phyloP scores from a whole-genome alignment of 805 yeast species.

The Starmera dryadoides region DNA sequence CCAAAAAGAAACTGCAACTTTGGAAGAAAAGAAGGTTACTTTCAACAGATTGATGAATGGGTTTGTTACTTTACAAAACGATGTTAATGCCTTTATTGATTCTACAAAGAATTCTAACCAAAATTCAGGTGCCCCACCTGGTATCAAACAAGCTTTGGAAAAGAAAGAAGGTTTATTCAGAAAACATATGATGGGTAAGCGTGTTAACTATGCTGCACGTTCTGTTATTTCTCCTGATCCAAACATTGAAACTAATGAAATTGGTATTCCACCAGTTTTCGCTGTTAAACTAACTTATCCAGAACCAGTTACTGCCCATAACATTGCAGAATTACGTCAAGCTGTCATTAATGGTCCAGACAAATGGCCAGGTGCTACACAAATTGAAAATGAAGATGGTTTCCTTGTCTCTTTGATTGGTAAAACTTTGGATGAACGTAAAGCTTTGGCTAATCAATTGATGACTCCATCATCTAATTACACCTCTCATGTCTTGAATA shows the following conservation, averaged over 20 bases:
- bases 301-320: slow-evolving; percentile 93
- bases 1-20: slow-evolving; percentile 51
- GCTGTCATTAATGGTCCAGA: slow-evolving; percentile 98
- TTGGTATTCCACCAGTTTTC: slow-evolving; percentile 98
- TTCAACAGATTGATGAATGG: slow-evolving; percentile 93
- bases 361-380: slow-evolving; percentile 98
- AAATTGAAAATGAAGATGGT: slow-evolving; percentile 95
- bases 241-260: slow-evolving; percentile 93
- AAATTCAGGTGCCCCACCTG: slow-evolving; percentile 76
- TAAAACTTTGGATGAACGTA: slow-evolving; percentile 90
- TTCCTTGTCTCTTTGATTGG: slow-evolving; percentile 71
- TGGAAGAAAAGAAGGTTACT: slow-evolving; percentile 65
- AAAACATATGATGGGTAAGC: slow-evolving; percentile 99
- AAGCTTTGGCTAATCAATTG: slow-evolving; percentile 89
- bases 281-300: slow-evolving; percentile 95
- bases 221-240: slow-evolving; percentile 99
- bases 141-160: slow-evolving; percentile 95
- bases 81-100: slow-evolving; percentile 90
- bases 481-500: slow-evolving; percentile 63
- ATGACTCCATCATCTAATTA: slow-evolving; percentile 67
- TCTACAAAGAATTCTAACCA: slow-evolving; percentile 80
- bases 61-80: slow-evolving; percentile 91
- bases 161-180: slow-evolving; percentile 98
- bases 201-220: slow-evolving; percentile 98
- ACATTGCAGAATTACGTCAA: slow-evolving; percentile 82